These are phyloP conservation scores for Pythium diclinum DNA, from an alignment of 352 stramenopile genomes.

Conservation along the genomic window DNA sequence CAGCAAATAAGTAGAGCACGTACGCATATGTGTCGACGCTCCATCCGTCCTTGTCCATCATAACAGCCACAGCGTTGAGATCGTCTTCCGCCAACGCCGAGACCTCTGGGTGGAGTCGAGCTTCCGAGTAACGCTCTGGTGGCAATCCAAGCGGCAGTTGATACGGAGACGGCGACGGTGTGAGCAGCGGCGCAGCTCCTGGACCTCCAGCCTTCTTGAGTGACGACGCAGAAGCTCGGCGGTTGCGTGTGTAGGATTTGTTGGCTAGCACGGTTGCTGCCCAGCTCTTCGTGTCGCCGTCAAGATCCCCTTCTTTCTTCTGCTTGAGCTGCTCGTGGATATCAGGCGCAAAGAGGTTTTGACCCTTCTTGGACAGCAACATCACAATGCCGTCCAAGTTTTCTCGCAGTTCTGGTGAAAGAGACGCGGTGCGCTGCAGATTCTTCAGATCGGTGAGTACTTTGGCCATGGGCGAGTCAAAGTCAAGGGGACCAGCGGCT, in stretches of 20 bases:
- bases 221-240: constrained; percentile 47
- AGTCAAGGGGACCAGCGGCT: constrained; percentile 48
- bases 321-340: constrained; percentile 81
- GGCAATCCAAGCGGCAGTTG: neutral
- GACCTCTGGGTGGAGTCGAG: constrained; percentile 60
- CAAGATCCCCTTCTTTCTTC: constrained; percentile 62
- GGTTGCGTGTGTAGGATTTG: constrained; percentile 76
- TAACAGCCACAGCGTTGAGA: constrained; percentile 58
- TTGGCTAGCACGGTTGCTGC: constrained; percentile 69
- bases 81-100: constrained; percentile 49
- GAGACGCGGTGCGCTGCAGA: constrained; percentile 52
- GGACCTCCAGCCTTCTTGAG: constrained; percentile 23
- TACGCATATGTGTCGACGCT: constrained; percentile 73
- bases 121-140: constrained; percentile 38
- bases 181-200: neutral
- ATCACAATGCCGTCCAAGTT: constrained; percentile 75
- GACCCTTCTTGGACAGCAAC: constrained; percentile 72
- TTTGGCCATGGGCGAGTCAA: constrained; percentile 80
- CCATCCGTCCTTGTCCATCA: constrained; percentile 77
- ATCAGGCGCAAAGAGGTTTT: constrained; percentile 77
- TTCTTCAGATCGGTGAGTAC: constrained; percentile 76
- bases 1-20: constrained; percentile 9
- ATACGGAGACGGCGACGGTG: neutral
- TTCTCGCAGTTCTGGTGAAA: constrained; percentile 61
- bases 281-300: constrained; percentile 80